Percentiles rank a stretch among this genome's conserved stretches.
Evolutionary conservation across 371 early-diverging fungal species (phyloP).

Genomic region (Rhizopus arrhizus): DNA sequence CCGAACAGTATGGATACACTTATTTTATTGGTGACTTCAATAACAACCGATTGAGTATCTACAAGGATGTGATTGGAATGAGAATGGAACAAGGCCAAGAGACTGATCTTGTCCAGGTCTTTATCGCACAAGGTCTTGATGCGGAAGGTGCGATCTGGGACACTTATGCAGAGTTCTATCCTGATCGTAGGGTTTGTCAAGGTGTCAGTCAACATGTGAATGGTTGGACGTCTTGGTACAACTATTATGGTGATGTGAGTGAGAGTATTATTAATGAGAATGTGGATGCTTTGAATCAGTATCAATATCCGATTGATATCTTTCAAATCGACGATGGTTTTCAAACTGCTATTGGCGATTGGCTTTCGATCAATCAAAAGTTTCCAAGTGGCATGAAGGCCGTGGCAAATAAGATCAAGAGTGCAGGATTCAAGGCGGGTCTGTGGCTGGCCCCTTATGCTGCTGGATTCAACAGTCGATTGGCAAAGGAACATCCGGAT

Average conservation of each 20-base stretch:
- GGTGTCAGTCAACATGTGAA: conserved; percentile 47
- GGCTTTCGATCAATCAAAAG: conserved; percentile 55
- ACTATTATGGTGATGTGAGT: conserved; percentile 62
- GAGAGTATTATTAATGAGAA: conserved; percentile 54
- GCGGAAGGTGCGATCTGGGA: conserved; percentile 55
- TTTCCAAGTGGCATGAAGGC: conserved; percentile 58
- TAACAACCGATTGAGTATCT: conserved; percentile 42
- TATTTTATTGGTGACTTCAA: conserved; percentile 58
- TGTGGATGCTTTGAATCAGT: conserved; percentile 38
- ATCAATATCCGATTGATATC: conserved; percentile 56
- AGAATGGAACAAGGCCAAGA: conserved; percentile 25
- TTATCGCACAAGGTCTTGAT: conserved; percentile 39
- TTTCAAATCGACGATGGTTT: conserved; percentile 69
- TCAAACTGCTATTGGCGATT: conserved; percentile 62
- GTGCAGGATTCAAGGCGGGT: conserved; percentile 54
- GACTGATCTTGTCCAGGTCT: conserved; percentile 34
- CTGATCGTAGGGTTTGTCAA: conserved; percentile 34
- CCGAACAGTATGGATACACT: conserved; percentile 58
- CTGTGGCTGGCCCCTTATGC: conserved; percentile 69
- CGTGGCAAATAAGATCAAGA: conserved; percentile 43
- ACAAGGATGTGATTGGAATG: conserved; percentile 54
- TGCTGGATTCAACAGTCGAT: conserved; percentile 47
- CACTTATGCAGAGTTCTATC: conserved; percentile 43
- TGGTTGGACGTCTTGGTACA: conserved; percentile 69
- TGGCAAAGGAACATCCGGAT: conserved; percentile 57